Base-by-base conservation (phyloP, 176 grass and related monocot species). In the Ananas comosus region DNA sequence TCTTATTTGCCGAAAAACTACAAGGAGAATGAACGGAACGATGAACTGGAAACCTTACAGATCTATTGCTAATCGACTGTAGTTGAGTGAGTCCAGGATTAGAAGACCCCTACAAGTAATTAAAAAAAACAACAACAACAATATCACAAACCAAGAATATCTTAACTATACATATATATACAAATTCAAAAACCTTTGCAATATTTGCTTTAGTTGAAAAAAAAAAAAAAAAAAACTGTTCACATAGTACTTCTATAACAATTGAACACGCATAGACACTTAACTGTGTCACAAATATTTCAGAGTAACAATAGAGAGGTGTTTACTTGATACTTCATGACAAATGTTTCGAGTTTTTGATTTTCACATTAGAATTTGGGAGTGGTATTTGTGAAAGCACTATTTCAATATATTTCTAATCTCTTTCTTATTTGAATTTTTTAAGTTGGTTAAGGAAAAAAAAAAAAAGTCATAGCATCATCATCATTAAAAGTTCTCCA, bases 21-120 rank as follows among this genome's bases (percentile, higher is more conserved):
- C 50, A 18, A 3, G 33, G 47, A 18, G 51, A 50, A 9, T 2
- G 50, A 18, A 77, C 59, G 56, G 18, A 48, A 28, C 27, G 18
- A 5, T 53, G 48, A 4, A 10, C 17, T 24, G 29, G 47, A 69
- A 61, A 69, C 61, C 51, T 69, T 50, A 13, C 28, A 11, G 75
- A 51, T 77, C 14, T 53, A 69, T 69, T 69, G 17, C 19, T 21
- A 50, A 33, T 14, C 29, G 65, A 77, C 16, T 13, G 53, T 10
- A 9, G 53, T 61, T 77, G 66, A 49, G 53, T 11, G 29, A 13
- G 33, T 11, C 33, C 53, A 12, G 3, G 65, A 69, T 33, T 69
- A 14, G 0, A 28, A 59, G 65, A 77, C 9, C 12, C 53, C 75
- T 77, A 53, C 17, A 5, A 66, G 23, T 13, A 63, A 29, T 13